Evolutionary conservation across 2,329 filamentous ascomycete genomes (phyloP), one percentile per base, ranked within the genome.

Genomic region (Lecanosticta acicola): DNA sequence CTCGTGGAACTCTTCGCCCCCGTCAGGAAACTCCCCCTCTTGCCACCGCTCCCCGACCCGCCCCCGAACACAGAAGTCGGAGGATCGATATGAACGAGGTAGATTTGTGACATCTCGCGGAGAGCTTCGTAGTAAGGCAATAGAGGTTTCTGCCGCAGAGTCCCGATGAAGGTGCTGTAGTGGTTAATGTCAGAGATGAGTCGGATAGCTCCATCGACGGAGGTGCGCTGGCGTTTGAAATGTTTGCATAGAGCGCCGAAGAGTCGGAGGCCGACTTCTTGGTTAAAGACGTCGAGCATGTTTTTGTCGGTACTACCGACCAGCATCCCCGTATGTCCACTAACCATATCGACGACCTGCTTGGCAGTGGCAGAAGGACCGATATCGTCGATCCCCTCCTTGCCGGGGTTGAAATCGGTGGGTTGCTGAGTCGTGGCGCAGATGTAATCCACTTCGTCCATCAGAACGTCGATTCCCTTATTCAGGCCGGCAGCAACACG

Each of bases 221-320:
- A 91, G 68, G 98, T 80, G 45, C 93, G 84, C 72, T 97, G 93
- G 8, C 91, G 85, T 73, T 98, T 98, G 56, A 98, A 78, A 69
- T 98, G 93, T 70, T 98, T 98, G 76, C 91, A 96, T 41, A 98
- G 75, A 14, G 87, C 85, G 16, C 85, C 83, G 70, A 97, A 98
- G 42, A 98, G 78, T 19, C 93, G 85, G 53, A 96, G 78, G 0
- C 93, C 93, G 19, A 98, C 91, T 71, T 98, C 93, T 68, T 93
- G 88, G 66, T 95, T 96, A 75, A 98, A 98, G 11, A 98, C 93
- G 63, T 98, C 93, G 19, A 98, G 82, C 77, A 95, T 94, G 51
- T 87, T 91, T 73, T 98, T 98, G 65, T 98, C 93, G 1, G 91
- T 97, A 64, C 87, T 94, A 51, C 93, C 93, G 3, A 87, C 80